These are phyloP conservation scores for Gnomoniopsis sp. DNA, from an alignment of 2,329 filamentous ascomycete genomes.

Conservation along the genomic window DNA sequence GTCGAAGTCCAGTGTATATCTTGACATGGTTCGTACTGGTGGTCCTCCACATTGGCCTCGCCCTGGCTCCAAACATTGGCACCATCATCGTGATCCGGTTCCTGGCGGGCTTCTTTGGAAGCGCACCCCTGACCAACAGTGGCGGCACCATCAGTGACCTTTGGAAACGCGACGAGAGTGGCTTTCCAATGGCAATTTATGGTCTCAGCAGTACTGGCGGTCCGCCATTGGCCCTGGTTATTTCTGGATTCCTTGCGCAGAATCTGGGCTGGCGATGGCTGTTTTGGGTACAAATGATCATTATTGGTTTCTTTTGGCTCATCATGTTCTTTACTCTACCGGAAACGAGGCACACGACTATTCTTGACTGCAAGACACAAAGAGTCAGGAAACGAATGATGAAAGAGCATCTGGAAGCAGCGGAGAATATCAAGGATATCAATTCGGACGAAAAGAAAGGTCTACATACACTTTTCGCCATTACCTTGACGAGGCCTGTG, in stretches of 20 bases:
- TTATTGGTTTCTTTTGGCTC: constrained; percentile 5
- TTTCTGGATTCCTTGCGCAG: constrained; percentile 1
- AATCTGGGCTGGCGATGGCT: constrained; percentile 8
- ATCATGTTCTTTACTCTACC: constrained; percentile 3
- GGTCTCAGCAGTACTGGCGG: constrained; percentile 11
- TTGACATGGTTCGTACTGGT: constrained; percentile 11
- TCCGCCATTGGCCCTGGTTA: constrained; percentile 4
- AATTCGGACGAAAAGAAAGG: constrained; percentile 7
- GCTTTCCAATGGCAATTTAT: constrained; percentile 10
- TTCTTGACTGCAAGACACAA: constrained; percentile 9
- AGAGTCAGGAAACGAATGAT: constrained; percentile 3
- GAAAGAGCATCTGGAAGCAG: constrained; percentile 1
- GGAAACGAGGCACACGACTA: constrained; percentile 8
- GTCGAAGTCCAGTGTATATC: constrained; percentile 8
- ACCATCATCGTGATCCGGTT: constrained; percentile 7
- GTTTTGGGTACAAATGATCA: constrained; percentile 11
- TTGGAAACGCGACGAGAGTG: constrained; percentile 7
- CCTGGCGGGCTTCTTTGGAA: constrained; percentile 10
- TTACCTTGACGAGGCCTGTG: constrained; percentile 1
- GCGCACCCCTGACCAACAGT: constrained; percentile 8
- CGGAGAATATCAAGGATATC: not conserved
- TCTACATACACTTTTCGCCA: not conserved
- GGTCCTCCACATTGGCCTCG: constrained; percentile 7
- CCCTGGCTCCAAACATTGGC: constrained; percentile 7
- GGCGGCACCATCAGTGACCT: constrained; percentile 11